Base-by-base conservation (phyloP, 495 filamentous ascomycete genomes). In the Xylona heveae region DNA sequence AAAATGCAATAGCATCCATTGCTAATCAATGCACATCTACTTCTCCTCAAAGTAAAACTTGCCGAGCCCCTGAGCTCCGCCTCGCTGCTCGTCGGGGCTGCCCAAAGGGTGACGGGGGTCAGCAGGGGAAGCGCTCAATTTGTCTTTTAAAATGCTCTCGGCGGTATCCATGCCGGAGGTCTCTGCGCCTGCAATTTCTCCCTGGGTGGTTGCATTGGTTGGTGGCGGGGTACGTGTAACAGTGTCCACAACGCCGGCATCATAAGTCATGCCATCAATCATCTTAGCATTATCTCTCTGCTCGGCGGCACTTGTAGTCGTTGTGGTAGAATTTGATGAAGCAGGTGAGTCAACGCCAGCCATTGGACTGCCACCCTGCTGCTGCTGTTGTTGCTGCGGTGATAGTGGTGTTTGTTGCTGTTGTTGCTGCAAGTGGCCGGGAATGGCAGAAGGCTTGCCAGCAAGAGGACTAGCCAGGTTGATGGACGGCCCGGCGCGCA, bases 231-330 rank as follows among this genome's bases (percentile, higher is more conserved):
- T 57, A 19, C 54, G 42, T 31, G 52, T 50, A 2, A 61, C 66
- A 3, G 64, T 67, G 42, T 70, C 65, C 7, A 65, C 49, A 10
- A 66, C 46, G 37, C 59, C 55, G 19, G 52, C 36, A 41, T 68
- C 64, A 42, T 61, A 66, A 16, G 61, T 67, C 54, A 68, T 59
- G 2, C 63, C 59, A 49, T 67, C 58, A 14, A 68, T 46, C 53
- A 65, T 54, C 19, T 56, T 53, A 22, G 58, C 59, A 50, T 65
- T 57, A 20, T 54, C 13, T n/a, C 34, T 16, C 10, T 12, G 22
- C 3, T 38, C 35, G 28, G 8, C 8, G 3, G 28, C 13, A 30
- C n/a, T n/a, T n/a, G 2, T 10, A 8, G 28, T 17, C 28, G 28
- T 15, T 10, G 20, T 19, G 1, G 17, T 33, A 3, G 37, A 22